These are phyloP conservation scores for Blepharisma japonicum DNA, from an alignment of 73 alveolate species.

Conservation along the genomic window DNA sequence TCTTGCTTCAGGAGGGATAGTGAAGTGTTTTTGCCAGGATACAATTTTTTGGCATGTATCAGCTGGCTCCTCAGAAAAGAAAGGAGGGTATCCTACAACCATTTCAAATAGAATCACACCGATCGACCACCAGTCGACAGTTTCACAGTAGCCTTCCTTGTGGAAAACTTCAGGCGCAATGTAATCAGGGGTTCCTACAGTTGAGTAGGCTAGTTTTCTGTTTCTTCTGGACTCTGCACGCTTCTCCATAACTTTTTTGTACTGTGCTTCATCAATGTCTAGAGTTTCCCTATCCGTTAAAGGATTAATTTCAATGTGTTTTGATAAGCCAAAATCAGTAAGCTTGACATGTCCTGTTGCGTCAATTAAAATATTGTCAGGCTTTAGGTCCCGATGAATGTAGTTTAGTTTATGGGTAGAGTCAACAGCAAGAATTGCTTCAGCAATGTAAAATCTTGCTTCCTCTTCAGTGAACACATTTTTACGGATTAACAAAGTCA, in stretches of 20 bases:
- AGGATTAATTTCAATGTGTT: slow-evolving; percentile 37
- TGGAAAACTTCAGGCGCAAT: slow-evolving; percentile 82
- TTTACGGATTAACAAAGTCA: slow-evolving; percentile 82
- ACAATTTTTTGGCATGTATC: slow-evolving; percentile 41
- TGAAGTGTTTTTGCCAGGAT: slow-evolving; percentile 72
- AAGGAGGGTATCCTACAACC: slow-evolving; percentile 81
- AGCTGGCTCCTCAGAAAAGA: slow-evolving; percentile 61
- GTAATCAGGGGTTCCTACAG: slow-evolving; percentile 83
- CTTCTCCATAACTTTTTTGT: slow-evolving; percentile 33
- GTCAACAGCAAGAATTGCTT: slow-evolving; percentile 80
- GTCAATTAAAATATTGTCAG: slow-evolving; percentile 80
- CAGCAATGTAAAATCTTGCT: slow-evolving; percentile 82
- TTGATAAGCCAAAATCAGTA: slow-evolving; percentile 60
- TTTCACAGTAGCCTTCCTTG: slow-evolving; percentile 65
- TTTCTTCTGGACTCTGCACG: slow-evolving; percentile 24
- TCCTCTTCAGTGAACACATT: slow-evolving; percentile 83
- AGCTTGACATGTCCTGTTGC: slow-evolving; percentile 78
- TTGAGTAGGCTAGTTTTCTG: slow-evolving; percentile 49
- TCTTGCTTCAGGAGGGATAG: slow-evolving; percentile 72
- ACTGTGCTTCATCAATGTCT: slow-evolving; percentile 3
- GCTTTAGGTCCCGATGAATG: slow-evolving; percentile 86
- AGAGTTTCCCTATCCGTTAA: background rate
- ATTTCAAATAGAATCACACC: slow-evolving; percentile 79
- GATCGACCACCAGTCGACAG: slow-evolving; percentile 79
- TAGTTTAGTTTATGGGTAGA: slow-evolving; percentile 83